These are phyloP conservation scores for Phytophthora chlamydospora DNA, from an alignment of 352 stramenopile species.

Conservation along the genomic window DNA sequence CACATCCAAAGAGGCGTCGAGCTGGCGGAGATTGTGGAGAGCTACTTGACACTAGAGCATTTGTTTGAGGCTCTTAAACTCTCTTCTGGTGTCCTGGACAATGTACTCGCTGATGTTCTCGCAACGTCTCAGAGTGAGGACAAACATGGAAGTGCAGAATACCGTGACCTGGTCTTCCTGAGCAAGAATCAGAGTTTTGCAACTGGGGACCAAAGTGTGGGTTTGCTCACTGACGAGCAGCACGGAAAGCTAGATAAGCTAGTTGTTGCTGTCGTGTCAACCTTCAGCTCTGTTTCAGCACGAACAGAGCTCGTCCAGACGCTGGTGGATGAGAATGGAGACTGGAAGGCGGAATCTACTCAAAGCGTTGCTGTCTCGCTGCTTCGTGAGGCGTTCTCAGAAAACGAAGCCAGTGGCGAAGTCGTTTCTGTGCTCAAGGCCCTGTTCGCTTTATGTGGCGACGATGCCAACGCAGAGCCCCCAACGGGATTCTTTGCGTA, in stretches of 20 bases:
- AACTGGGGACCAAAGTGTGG: slow-evolving; percentile 11
- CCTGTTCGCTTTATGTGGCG: slow-evolving; percentile 33
- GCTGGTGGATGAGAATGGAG: slow-evolving; percentile 18
- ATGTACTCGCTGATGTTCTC: slow-evolving; percentile 25
- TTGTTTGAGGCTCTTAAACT: slow-evolving; percentile 51
- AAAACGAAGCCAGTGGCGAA: slow-evolving; percentile 20
- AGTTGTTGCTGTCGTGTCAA: slow-evolving; percentile 25
- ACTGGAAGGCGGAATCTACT: slow-evolving; percentile 33
- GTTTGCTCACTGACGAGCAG: slow-evolving; percentile 32
- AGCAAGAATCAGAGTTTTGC: slow-evolving; percentile 34
- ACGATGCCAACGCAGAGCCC: slow-evolving; percentile 9
- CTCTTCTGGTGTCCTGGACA: slow-evolving; percentile 31
- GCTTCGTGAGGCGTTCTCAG: slow-evolving; percentile 11
- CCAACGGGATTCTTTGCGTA: slow-evolving; percentile 34
- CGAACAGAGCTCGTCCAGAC: slow-evolving; percentile 24
- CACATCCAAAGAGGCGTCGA: slow-evolving; percentile 21
- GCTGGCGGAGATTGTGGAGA: slow-evolving; percentile 44
- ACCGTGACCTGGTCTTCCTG: slow-evolving; percentile 50
- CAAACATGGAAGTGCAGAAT: slow-evolving; percentile 17
- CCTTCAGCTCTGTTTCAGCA: slow-evolving; percentile 20
- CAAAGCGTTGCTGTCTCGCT: slow-evolving; percentile 40
- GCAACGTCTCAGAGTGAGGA: slow-evolving; percentile 9
- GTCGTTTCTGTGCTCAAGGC: slow-evolving; percentile 16
- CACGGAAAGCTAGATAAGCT: slow-evolving; percentile 40
- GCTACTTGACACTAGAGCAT: slow-evolving; percentile 55